Conservation (phyloP, 2,329 filamentous ascomycete genomes). For the Paraconiothyrium sp. region DNA sequence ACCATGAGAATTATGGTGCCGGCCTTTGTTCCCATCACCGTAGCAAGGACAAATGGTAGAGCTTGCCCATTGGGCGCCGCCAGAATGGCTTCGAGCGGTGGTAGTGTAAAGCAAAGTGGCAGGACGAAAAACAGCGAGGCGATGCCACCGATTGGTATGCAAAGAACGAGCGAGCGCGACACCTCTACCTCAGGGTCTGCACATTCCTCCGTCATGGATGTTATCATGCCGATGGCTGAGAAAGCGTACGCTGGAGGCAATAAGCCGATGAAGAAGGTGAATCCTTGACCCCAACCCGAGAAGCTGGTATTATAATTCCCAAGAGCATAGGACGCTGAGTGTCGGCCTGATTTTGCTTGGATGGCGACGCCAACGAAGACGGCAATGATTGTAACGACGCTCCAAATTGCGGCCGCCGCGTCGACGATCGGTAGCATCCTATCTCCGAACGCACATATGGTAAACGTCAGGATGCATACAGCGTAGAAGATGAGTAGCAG, state of each 20-base stretch:
- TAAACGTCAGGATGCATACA: slow-evolving; percentile 71
- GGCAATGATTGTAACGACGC: slow-evolving; percentile 21
- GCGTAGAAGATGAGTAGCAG: slow-evolving; percentile 76
- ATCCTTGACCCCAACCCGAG: slow-evolving; percentile 15
- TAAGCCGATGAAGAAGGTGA: slow-evolving; percentile 18
- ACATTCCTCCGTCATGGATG: slow-evolving; percentile 23
- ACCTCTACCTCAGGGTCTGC: slow-evolving; percentile 57
- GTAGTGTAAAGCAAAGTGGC: slow-evolving; percentile 63
- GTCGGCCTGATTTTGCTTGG: slow-evolving; percentile 14
- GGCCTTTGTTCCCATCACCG: slow-evolving; percentile 60
- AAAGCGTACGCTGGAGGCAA: slow-evolving; percentile 15
- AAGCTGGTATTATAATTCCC: slow-evolving; percentile 14
- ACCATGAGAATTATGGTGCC: slow-evolving; percentile 60
- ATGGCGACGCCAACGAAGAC: slow-evolving; percentile 11
- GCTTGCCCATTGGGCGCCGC: slow-evolving; percentile 58
- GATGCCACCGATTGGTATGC: slow-evolving; percentile 63
- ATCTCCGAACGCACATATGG: slow-evolving; percentile 74
- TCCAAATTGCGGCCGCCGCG: slow-evolving; percentile 21
- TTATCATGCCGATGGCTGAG: slow-evolving; percentile 18
- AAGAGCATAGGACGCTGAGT: slow-evolving; percentile 11
- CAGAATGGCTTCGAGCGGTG: slow-evolving; percentile 58
- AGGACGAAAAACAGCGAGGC: slow-evolving; percentile 66
- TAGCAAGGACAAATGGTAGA: slow-evolving; percentile 61
- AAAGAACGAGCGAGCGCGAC: slow-evolving; percentile 62
- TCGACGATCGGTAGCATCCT: slow-evolving; percentile 71